phyloP scores from a whole-genome alignment of 495 filamentous ascomycete genomes.

The Daldinia vernicosa region DNA sequence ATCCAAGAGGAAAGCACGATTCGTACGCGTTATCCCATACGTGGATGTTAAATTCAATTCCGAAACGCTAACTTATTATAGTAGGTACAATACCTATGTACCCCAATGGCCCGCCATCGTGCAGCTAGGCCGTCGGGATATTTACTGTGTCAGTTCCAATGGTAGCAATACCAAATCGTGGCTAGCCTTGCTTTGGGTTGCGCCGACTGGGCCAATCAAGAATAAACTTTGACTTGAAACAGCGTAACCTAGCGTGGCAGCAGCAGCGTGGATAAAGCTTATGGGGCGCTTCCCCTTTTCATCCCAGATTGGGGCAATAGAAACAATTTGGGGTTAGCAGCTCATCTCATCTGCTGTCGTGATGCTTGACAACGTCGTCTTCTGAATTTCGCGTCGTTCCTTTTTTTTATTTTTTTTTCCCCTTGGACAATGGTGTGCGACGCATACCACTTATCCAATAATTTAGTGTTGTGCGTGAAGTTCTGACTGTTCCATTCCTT shows the following conservation, averaged over 20 bases:
- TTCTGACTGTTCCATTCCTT: conserved; percentile 19
- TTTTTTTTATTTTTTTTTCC: not conserved
- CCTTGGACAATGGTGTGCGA: not conserved
- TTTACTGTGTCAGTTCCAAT: conserved; percentile 38
- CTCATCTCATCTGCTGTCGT: conserved; percentile 22
- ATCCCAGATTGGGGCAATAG: conserved; percentile 12
- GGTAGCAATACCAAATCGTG: conserved; percentile 19
- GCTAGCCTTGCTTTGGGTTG: conserved; percentile 36
- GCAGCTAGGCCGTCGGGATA: conserved; percentile 39
- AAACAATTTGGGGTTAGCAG: conserved; percentile 34
- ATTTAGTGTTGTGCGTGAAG: not conserved
- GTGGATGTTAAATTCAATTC: conserved; percentile 6
- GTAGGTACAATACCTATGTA: not conserved
- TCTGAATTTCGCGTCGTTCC: not conserved
- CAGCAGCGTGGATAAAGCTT: conserved; percentile 14
- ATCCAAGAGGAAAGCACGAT: not conserved
- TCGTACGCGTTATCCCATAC: not conserved
- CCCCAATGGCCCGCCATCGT: conserved; percentile 5
- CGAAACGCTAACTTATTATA: not conserved
- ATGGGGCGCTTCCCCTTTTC: conserved; percentile 16
- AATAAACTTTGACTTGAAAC: conserved; percentile 40
- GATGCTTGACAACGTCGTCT: conserved; percentile 19
- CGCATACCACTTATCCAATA: not conserved
- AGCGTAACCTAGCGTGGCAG: conserved; percentile 27
- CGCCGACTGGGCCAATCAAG: conserved; percentile 32